phyloP scores from a whole-genome alignment of 2,329 filamentous ascomycete species.

The Cryphonectria naterciae region DNA sequence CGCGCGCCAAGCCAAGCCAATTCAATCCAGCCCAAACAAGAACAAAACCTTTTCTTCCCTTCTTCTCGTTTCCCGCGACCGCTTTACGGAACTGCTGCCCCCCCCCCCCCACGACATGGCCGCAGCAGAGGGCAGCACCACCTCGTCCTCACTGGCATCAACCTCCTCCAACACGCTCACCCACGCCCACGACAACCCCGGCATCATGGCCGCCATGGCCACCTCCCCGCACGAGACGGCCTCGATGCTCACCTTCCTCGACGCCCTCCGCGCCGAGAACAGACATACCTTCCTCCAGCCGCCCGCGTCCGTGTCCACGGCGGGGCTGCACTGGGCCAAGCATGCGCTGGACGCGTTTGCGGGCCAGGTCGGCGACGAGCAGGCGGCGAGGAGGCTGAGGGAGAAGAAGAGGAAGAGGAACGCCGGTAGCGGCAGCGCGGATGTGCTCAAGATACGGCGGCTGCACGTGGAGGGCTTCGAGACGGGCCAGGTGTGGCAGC shows the following conservation, averaged over 20 bases:
- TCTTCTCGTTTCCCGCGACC: neutral
- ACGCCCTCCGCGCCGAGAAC: slow-evolving; percentile 59
- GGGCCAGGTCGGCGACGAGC: slow-evolving; percentile 71
- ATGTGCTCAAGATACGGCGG: slow-evolving; percentile 76
- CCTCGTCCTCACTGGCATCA: slow-evolving; percentile 62
- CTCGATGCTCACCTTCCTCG: slow-evolving; percentile 55
- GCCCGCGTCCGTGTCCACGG: slow-evolving; percentile 64
- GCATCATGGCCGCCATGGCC: slow-evolving; percentile 43
- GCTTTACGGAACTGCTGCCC: neutral
- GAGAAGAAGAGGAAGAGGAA: slow-evolving; percentile 78
- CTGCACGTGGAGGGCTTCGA: slow-evolving; percentile 87
- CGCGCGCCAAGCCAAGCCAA: neutral
- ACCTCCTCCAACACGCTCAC: slow-evolving; percentile 69
- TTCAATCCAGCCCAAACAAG: neutral
- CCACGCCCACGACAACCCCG: slow-evolving; percentile 42
- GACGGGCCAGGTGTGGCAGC: slow-evolving; percentile 90
- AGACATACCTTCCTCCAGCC: slow-evolving; percentile 82
- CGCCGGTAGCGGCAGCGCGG: slow-evolving; percentile 46
- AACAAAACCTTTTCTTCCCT: neutral
- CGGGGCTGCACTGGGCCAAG: slow-evolving; percentile 78
- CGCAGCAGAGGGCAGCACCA: slow-evolving; percentile 49
- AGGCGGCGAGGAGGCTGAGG: slow-evolving; percentile 65
- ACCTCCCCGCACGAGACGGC: slow-evolving; percentile 40
- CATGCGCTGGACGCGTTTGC: slow-evolving; percentile 79
- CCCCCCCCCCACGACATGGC: slow-evolving; percentile 34